Base-by-base conservation (phyloP, 345 rosid species). In the Boechera stricta region DNA sequence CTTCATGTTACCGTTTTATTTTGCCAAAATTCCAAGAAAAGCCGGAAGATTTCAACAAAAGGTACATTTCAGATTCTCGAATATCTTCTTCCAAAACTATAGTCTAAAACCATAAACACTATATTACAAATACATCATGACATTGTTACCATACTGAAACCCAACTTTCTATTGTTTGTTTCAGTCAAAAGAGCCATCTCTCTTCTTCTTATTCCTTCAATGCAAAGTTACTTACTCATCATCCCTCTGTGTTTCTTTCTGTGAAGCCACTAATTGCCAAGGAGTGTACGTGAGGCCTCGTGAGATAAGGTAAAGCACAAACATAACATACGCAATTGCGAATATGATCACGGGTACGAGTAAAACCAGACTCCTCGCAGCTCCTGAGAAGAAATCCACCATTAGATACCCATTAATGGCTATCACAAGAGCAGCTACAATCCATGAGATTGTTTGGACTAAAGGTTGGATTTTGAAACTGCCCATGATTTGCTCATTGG, bases 401-500 rank as follows among this genome's bases (percentile, higher is more conserved):
- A 95, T 71, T 44, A 95, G 92, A 75, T 95, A 95, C 11, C 90
- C 97, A 52, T 95, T 95, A 78, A 95, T 95, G 29, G 91, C 80
- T 0, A 95, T 95, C 86, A 95, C 98, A 48, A 92, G 80, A 4
- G 49, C 88, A 45, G 97, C 96, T 64, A 95, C 99, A 0, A 91
- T 77, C 99, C 99, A 95, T 3, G 99, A 76, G 65, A 86, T 71
- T 4, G 81, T 78, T 89, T 92, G 89, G 7, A 92, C 85, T 39
- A 84, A 6, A 26, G 87, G 82, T 55, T 96, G 97, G 32, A 95
- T 89, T 76, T 84, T 89, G 85, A 94, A 94, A 68, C 78, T 77
- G 11, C 98, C 95, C 98, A 94, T 94, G 74, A 92, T 81, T 49
- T 78, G 86, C 84, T 92, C 98, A 78, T 90, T 88, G 13, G 98